Evolutionary conservation across 2,329 filamentous ascomycete species (phyloP).

Genomic region (Boeremia exigua): DNA sequence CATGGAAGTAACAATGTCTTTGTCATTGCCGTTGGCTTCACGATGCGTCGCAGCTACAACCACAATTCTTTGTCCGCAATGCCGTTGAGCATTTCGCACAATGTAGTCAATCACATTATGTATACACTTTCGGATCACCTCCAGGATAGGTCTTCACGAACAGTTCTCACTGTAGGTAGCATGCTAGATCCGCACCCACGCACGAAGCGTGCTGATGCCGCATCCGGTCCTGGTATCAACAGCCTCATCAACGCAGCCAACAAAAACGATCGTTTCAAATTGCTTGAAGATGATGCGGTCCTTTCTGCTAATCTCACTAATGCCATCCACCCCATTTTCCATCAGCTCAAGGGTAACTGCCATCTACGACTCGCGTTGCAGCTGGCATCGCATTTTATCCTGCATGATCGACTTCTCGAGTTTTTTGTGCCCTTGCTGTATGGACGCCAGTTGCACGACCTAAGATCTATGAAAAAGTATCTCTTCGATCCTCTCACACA

Average conservation of each 20-base stretch:
- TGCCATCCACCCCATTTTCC: slow-evolving; percentile 40
- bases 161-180: background rate
- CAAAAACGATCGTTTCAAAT: slow-evolving; percentile 38
- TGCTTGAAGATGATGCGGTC: slow-evolving; percentile 35
- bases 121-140: background rate
- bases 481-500: slow-evolving; percentile 29
- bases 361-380: slow-evolving; percentile 33
- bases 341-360: slow-evolving; percentile 20
- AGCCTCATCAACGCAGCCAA: slow-evolving; percentile 33
- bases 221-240: slow-evolving; percentile 17
- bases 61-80: background rate
- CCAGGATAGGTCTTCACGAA: background rate
- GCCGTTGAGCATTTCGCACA: background rate
- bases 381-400: slow-evolving; percentile 44
- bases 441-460: slow-evolving; percentile 24
- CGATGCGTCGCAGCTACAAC: background rate
- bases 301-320: slow-evolving; percentile 33
- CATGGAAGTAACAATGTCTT: slow-evolving; percentile 3
- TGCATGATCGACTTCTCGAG: slow-evolving; percentile 33
- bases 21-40: background rate
- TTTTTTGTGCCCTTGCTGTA: slow-evolving; percentile 42
- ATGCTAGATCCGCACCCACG: background rate
- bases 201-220: background rate
- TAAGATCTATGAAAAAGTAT: slow-evolving; percentile 21
- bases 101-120: background rate